Evolutionary conservation across 306 rosid species (phyloP).

Genomic region (Dryas drummondii): DNA sequence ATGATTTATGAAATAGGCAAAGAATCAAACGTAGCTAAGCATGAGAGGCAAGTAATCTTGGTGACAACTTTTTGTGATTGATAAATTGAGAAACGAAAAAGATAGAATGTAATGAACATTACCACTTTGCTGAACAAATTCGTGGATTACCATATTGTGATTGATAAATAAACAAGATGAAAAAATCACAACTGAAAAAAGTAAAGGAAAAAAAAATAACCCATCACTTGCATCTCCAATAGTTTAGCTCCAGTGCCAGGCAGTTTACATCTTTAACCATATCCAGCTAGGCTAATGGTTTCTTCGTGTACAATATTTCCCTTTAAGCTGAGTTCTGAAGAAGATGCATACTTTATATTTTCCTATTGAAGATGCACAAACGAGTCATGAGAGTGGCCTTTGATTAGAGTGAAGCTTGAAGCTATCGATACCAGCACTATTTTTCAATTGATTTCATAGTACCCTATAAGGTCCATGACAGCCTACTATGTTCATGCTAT

Average conservation of each 20-base stretch:
- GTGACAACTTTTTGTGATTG: conserved; percentile 8
- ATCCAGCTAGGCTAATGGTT: no score
- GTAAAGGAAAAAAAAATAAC: neutral
- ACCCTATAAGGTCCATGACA: neutral
- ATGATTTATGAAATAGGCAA: conserved; percentile 65
- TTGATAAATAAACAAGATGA: neutral
- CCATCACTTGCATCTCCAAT: neutral
- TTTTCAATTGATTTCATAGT: neutral
- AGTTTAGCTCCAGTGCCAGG: neutral
- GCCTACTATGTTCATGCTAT: neutral
- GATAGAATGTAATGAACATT: no score
- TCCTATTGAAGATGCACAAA: neutral
- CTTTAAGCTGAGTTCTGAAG: neutral
- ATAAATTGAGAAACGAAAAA: no score
- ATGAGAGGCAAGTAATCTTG: conserved; percentile 51
- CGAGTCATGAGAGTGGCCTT: neutral
- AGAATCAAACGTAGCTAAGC: conserved; percentile 58
- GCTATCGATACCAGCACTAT: neutral
- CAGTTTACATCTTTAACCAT: no score
- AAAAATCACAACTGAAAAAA: neutral
- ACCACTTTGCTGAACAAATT: no score
- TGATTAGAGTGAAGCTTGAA: neutral
- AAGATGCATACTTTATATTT: neutral
- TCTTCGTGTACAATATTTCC: neutral
- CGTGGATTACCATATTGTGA: no score